phyloP scores from a whole-genome alignment of 352 stramenopile genomes.

The Globisporangium iwayamae region DNA sequence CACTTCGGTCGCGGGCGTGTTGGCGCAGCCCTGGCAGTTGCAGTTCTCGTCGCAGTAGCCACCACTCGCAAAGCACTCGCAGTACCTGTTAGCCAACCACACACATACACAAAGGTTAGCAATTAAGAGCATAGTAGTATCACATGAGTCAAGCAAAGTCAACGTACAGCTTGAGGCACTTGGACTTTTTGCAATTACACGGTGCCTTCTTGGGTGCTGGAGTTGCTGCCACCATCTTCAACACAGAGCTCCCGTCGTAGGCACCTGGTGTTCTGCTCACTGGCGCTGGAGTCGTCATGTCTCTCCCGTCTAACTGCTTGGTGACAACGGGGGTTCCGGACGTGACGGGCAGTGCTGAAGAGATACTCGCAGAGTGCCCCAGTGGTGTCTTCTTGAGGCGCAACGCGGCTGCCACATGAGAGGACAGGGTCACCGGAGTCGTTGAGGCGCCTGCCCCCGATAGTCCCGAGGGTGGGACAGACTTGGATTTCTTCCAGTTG shows the following conservation, averaged over 20 bases:
- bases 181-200: slow-evolving; percentile 98
- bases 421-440: not conserved
- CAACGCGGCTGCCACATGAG: not conserved
- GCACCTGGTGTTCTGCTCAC: slow-evolving; percentile 16
- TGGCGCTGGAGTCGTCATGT: slow-evolving; percentile 19
- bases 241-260: slow-evolving; percentile 5
- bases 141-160: not conserved
- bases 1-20: slow-evolving; percentile 72
- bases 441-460: not conserved
- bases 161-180: slow-evolving; percentile 94
- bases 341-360: not conserved
- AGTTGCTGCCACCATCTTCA: slow-evolving; percentile 6
- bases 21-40: slow-evolving; percentile 91
- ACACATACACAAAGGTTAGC: not conserved
- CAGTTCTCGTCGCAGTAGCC: slow-evolving; percentile 91
- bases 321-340: not conserved
- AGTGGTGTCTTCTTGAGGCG: not conserved
- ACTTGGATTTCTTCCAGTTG: slow-evolving; percentile 19
- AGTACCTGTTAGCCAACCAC: slow-evolving; percentile 58
- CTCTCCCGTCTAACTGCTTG: slow-evolving; percentile 5
- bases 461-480: slow-evolving; percentile 14
- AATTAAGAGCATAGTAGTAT: not conserved
- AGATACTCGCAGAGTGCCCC: slow-evolving; percentile 6
- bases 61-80: slow-evolving; percentile 94
- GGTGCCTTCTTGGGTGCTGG: slow-evolving; percentile 50